Evolutionary conservation across 495 filamentous ascomycete genomes (phyloP).

Genomic region (Xylaria curta): DNA sequence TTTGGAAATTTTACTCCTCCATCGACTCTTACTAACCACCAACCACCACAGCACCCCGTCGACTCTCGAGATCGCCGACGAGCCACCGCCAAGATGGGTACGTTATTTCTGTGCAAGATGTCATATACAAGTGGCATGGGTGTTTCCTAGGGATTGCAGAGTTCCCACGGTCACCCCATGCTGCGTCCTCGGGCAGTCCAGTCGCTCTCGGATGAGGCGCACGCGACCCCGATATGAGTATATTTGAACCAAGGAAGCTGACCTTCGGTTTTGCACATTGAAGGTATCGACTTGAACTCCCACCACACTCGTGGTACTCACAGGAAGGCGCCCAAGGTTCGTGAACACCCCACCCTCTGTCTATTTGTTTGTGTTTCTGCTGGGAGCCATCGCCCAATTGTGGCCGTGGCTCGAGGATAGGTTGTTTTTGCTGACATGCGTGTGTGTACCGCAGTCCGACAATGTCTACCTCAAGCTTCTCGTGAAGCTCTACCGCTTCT

Average conservation of each 20-base stretch:
- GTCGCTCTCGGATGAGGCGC: slow-evolving; percentile 22
- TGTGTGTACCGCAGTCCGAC: slow-evolving; percentile 62
- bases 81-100: slow-evolving; percentile 60
- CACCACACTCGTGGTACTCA: slow-evolving; percentile 88
- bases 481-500: slow-evolving; percentile 98
- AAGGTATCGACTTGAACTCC: slow-evolving; percentile 73
- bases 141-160: slow-evolving; percentile 16
- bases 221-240: slow-evolving; percentile 28
- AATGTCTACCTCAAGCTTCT: slow-evolving; percentile 97
- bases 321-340: slow-evolving; percentile 84
- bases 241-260: slow-evolving; percentile 58
- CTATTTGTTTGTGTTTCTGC: not conserved
- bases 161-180: slow-evolving; percentile 48
- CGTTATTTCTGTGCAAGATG: slow-evolving; percentile 38
- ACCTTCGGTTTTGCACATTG: slow-evolving; percentile 50
- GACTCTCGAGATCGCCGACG: slow-evolving; percentile 42
- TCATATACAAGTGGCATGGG: slow-evolving; percentile 33
- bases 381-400: not conserved
- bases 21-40: slow-evolving; percentile 37
- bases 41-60: slow-evolving; percentile 45
- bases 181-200: slow-evolving; percentile 28
- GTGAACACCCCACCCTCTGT: slow-evolving; percentile 26
- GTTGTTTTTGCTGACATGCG: not conserved
- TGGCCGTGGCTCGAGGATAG: not conserved
- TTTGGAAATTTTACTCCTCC: slow-evolving; percentile 28